phyloP scores from a whole-genome alignment of 345 rosid genomes.

The Excoecaria cochinchinensis region DNA sequence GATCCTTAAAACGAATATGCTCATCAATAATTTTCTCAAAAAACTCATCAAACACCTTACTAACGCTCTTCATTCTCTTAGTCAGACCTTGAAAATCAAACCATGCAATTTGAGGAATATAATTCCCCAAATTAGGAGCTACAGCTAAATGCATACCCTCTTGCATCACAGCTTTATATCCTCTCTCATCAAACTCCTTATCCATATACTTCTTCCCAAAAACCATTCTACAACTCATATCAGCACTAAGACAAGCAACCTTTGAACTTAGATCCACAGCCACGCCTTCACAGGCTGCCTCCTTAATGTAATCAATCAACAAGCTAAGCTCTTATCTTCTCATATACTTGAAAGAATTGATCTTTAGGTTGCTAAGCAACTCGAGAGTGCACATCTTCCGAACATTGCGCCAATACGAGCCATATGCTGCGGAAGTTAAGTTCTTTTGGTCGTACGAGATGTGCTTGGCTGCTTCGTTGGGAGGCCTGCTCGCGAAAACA shows the following conservation, averaged over 20 bases:
- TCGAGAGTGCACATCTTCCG: slow-evolving; percentile 48
- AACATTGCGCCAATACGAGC: slow-evolving; percentile 41
- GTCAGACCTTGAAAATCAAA: slow-evolving; percentile 45
- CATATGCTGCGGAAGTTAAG: slow-evolving; percentile 23
- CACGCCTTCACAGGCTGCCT: slow-evolving; percentile 7
- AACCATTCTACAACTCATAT: slow-evolving; percentile 49
- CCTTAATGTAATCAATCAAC: slow-evolving; percentile 25
- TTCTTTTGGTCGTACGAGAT: slow-evolving; percentile 28
- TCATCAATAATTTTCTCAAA: slow-evolving; percentile 44
- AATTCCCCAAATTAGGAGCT: slow-evolving; percentile 37
- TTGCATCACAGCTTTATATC: slow-evolving; percentile 40
- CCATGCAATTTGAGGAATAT: slow-evolving; percentile 29
- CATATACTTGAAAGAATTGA: slow-evolving; percentile 29
- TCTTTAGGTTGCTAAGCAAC: slow-evolving; percentile 35
- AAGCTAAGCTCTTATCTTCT: slow-evolving; percentile 38
- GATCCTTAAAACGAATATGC: slow-evolving; percentile 24
- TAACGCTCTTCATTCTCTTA: slow-evolving; percentile 33
- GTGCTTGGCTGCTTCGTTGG: slow-evolving; percentile 20
- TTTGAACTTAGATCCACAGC: slow-evolving; percentile 40
- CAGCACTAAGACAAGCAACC: slow-evolving; percentile 28
- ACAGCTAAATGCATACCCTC: slow-evolving; percentile 40
- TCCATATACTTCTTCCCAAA: slow-evolving; percentile 44
- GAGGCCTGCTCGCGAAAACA: slow-evolving; percentile 41
- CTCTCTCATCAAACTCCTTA: slow-evolving; percentile 35
- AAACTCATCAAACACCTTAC: slow-evolving; percentile 38